These are phyloP conservation scores for Diaporthe longicolla DNA, from an alignment of 2,329 filamentous ascomycete species.

Conservation along the genomic window DNA sequence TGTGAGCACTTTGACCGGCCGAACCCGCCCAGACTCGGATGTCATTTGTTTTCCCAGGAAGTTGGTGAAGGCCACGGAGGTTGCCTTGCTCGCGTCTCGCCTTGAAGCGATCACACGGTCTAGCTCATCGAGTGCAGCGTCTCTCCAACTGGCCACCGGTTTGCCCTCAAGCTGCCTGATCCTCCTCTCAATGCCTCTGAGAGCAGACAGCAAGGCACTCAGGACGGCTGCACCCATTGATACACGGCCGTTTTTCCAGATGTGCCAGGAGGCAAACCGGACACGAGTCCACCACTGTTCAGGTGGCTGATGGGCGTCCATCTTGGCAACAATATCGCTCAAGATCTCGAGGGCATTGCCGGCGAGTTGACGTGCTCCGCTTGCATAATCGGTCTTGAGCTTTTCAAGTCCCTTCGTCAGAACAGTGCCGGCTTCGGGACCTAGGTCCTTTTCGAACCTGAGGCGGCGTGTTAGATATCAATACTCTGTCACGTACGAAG, in stretches of 20 bases:
- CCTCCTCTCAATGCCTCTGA: slow-evolving; percentile 57
- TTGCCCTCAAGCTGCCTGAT: slow-evolving; percentile 47
- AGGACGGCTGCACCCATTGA: slow-evolving; percentile 76
- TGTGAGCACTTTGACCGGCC: slow-evolving; percentile 66
- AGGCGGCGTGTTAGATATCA: neutral
- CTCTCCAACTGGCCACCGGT: slow-evolving; percentile 39
- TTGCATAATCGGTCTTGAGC: slow-evolving; percentile 67
- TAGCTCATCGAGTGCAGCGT: slow-evolving; percentile 41
- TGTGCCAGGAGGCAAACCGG: slow-evolving; percentile 72
- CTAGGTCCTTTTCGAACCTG: slow-evolving; percentile 65
- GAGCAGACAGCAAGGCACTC: slow-evolving; percentile 60
- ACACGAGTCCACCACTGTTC: slow-evolving; percentile 68
- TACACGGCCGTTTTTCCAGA: slow-evolving; percentile 76
- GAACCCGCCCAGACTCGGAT: slow-evolving; percentile 44
- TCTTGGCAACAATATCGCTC: slow-evolving; percentile 57
- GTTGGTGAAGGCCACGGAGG: slow-evolving; percentile 51
- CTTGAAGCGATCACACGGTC: slow-evolving; percentile 44
- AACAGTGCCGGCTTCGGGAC: slow-evolving; percentile 58
- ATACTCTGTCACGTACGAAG: neutral
- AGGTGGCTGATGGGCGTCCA: slow-evolving; percentile 46
- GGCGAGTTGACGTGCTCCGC: slow-evolving; percentile 72
- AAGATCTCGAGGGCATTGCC: slow-evolving; percentile 65
- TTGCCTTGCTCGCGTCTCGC: slow-evolving; percentile 46
- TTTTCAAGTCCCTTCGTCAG: slow-evolving; percentile 62
- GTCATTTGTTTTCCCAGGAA: slow-evolving; percentile 55